Percentiles rank a stretch among this genome's conserved stretches.
Conservation (phyloP, 768 basidiomycete genomes). For the Russula sp. region DNA sequence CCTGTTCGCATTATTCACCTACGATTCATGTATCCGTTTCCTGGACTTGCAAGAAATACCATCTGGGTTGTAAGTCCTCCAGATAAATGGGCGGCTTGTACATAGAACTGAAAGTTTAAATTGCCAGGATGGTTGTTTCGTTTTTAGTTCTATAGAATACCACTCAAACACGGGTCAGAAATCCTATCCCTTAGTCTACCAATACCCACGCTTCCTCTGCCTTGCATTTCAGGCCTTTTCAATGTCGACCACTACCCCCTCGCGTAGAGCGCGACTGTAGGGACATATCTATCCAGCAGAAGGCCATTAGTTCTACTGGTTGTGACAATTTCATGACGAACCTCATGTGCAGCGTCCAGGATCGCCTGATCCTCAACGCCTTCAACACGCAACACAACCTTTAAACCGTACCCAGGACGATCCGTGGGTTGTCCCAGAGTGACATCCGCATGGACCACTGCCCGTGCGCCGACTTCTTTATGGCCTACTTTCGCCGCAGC, state of each 20-base stretch:
- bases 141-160: too few species aligned
- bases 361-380: slow-evolving; percentile 59
- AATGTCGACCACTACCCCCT: slow-evolving; percentile 13
- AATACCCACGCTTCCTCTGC: too few species aligned
- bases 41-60: neutral
- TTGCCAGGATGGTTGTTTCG: too few species aligned
- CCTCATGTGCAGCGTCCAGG: slow-evolving; percentile 62
- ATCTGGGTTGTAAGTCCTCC: too few species aligned
- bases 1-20: neutral
- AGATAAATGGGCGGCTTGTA: too few species aligned
- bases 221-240: slow-evolving; percentile 16
- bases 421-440: slow-evolving; percentile 54
- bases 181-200: too few species aligned
- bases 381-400: slow-evolving; percentile 63
- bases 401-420: slow-evolving; percentile 54
- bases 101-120: too few species aligned
- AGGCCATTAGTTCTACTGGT: neutral
- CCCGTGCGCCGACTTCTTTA: slow-evolving; percentile 46
- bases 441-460: slow-evolving; percentile 55
- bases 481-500: slow-evolving; percentile 49
- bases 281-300: slow-evolving; percentile 19
- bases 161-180: too few species aligned
- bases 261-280: slow-evolving; percentile 20
- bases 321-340: slow-evolving; percentile 26
- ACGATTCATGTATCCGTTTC: neutral